Evolutionary conservation across 345 rosid species (phyloP), one percentile per base, ranked within the genome.

Genomic region (Microcos paniculata): DNA sequence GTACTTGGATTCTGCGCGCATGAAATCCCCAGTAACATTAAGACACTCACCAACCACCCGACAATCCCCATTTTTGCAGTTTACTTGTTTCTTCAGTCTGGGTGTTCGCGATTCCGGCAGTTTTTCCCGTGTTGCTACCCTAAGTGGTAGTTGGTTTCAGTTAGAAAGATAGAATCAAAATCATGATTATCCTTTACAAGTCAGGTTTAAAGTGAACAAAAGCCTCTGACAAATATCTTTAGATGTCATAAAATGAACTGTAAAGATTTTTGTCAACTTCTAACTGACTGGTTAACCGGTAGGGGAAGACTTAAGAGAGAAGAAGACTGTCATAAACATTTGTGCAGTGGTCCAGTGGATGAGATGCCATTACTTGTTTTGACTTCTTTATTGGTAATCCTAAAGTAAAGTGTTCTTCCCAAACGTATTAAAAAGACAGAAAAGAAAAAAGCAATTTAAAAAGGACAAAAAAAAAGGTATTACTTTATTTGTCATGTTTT

Each of bases 1-100:
- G 86, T 80, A 93, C 88, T 85, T 87, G 35, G 96, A 84, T 79
- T 90, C 91, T 18, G 76, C 88, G 76, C 88, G 28, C 78, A 65
- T 62, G 84, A 84, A 67, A 81, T 55, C 38, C 83, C 88, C 74
- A 82, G 23, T n/a, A 85, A 38, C 43, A 84, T 40, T 43, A 85
- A 46, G 53, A 74, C 69, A 73, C 46, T 57, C 62, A 4, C 73
- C 1, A 79, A 70, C 24, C 74, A 35, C 6, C 4, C 69, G 26
- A 55, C 11, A 30, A 80, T 68, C 55, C 79, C 78, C 84, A 82
- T 72, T 71, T 35, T 67, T 6, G n/a, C 11, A 28, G 52, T 28
- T 55, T 4, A 19, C 24, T 21, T 38, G 21, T 40, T 42, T 13
- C 10, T 26, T 26, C 10, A 38, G 7, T 30, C 19, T 61, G 77